phyloP scores from a whole-genome alignment of 164 flowering plant species.

The Echeveria elegans region DNA sequence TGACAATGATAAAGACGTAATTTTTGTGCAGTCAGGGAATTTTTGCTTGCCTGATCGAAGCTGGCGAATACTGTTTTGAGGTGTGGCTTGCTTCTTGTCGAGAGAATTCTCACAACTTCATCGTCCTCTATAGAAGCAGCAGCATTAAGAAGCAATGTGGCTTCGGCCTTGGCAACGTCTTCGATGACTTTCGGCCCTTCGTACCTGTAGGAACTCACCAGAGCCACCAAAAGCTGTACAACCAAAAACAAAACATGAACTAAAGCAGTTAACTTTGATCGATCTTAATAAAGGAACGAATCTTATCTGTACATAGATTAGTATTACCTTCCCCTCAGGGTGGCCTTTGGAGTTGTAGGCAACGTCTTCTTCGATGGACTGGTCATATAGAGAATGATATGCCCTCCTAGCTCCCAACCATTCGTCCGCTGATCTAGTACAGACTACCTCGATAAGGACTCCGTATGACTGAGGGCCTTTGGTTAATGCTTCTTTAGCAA shows the following conservation, averaged over 20 bases:
- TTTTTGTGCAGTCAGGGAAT: not conserved
- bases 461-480: conserved; percentile 27
- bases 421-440: conserved; percentile 71
- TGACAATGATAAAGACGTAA: too few species aligned
- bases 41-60: conserved; percentile 38
- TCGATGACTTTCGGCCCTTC: conserved; percentile 52
- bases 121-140: conserved; percentile 36
- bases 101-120: conserved; percentile 44
- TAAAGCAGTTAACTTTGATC: too few species aligned
- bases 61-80: conserved; percentile 32
- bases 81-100: conserved; percentile 71
- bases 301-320: too few species aligned
- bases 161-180: conserved; percentile 56
- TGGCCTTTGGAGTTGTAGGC: conserved; percentile 30
- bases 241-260: not conserved
- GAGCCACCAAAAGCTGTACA: conserved; percentile 57
- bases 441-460: conserved; percentile 62
- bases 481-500: conserved; percentile 43
- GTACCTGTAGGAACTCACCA: conserved; percentile 65
- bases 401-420: conserved; percentile 71
- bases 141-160: conserved; percentile 31
- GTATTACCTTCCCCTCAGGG: conserved; percentile 47
- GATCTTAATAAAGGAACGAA: too few species aligned
- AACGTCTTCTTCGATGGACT: conserved; percentile 77
- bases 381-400: conserved; percentile 71